phyloP scores from a whole-genome alignment of 2,329 filamentous ascomycete genomes.

The Colletotrichum chrysophilum region DNA sequence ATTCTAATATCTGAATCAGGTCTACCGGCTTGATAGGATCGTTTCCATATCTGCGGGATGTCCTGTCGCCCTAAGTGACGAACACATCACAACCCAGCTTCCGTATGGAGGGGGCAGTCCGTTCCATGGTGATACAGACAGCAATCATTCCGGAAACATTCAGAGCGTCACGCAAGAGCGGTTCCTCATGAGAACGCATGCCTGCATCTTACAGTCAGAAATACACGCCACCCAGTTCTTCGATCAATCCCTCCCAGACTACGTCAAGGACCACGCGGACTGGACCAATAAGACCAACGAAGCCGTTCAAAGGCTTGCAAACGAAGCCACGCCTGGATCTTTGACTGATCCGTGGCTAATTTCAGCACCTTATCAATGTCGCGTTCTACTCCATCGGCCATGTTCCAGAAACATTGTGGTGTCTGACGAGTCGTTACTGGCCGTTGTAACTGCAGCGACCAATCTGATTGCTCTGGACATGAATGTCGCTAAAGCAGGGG shows the following conservation, averaged over 20 bases:
- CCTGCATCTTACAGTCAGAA: neutral
- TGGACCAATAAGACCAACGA: neutral
- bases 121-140: neutral
- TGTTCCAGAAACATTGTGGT: neutral
- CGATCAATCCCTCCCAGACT: neutral
- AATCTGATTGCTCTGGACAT: neutral
- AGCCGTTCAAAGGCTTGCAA: neutral
- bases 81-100: neutral
- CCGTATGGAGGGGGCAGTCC: neutral
- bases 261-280: neutral
- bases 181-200: neutral
- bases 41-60: neutral
- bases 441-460: neutral
- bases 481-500: neutral
- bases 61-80: neutral
- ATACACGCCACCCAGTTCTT: neutral
- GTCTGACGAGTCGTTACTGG: neutral
- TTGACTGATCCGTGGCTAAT: neutral
- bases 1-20: neutral
- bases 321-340: rapidly evolving
- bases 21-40: neutral
- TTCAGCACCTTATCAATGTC: neutral
- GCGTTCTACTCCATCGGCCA: neutral
- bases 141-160: rapidly evolving
- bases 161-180: rapidly evolving